Conservation (phyloP, 495 filamentous ascomycete genomes). For the Letharia lupina region DNA sequence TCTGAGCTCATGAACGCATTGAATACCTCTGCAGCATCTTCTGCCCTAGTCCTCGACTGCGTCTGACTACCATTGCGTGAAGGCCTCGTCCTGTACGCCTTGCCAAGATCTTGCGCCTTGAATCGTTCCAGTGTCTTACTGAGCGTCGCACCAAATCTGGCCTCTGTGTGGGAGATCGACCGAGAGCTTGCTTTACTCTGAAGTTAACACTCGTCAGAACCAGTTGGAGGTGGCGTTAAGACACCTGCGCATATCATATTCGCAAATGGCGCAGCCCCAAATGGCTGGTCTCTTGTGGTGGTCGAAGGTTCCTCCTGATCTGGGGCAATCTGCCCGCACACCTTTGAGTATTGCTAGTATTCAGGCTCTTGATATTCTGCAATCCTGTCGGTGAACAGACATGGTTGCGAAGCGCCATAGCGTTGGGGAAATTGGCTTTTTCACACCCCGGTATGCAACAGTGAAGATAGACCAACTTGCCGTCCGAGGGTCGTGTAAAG, state of each 20-base stretch:
- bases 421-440: constrained; percentile 34
- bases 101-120: not conserved
- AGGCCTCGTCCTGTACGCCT: not conserved
- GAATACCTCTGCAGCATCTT: constrained; percentile 3
- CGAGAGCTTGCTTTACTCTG: not conserved
- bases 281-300: not conserved
- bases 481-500: constrained; percentile 42
- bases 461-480: constrained; percentile 40
- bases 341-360: constrained; percentile 5
- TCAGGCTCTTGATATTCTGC: not conserved
- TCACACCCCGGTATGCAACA: constrained; percentile 39
- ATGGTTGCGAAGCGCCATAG: not conserved
- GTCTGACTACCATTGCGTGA: not conserved
- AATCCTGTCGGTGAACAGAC: not conserved
- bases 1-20: not conserved
- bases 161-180: not conserved
- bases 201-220: not conserved
- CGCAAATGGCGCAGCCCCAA: not conserved
- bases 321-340: not conserved
- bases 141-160: not conserved
- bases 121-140: not conserved
- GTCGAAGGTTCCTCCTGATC: not conserved
- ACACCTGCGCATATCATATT: not conserved
- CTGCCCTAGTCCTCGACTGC: not conserved
- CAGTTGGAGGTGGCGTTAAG: not conserved